phyloP scores from a whole-genome alignment of 2,329 filamentous ascomycete genomes.

The Colletotrichum camelliae region DNA sequence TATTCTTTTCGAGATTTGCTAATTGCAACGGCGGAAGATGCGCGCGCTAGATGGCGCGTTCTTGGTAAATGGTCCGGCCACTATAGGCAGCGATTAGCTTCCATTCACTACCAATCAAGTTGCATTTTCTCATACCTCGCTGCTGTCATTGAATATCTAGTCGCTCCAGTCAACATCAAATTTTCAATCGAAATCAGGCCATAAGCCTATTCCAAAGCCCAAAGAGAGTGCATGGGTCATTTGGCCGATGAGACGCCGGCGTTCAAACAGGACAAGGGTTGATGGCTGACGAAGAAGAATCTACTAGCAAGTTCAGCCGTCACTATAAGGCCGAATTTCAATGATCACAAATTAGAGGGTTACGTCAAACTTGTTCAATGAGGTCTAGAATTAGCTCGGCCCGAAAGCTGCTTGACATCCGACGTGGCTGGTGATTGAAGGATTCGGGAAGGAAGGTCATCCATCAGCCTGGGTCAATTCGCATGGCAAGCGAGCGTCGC shows the following conservation, averaged over 20 bases:
- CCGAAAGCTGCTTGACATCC: neutral
- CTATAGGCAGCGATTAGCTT: neutral
- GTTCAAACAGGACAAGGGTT: neutral
- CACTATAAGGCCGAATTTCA: neutral
- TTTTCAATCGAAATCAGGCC: neutral
- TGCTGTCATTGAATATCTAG: neutral
- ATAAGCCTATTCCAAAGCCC: neutral
- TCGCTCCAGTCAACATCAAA: neutral
- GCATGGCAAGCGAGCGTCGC: neutral
- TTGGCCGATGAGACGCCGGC: neutral
- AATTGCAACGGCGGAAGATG: neutral
- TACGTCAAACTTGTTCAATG: fast-evolving
- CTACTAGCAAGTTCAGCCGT: no score
- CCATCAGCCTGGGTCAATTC: neutral
- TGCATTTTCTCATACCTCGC: neutral
- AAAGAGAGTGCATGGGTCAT: neutral
- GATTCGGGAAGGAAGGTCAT: neutral
- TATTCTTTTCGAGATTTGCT: neutral
- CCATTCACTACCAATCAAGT: neutral
- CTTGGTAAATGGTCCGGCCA: neutral
- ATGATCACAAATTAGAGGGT: neutral
- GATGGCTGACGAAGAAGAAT: neutral
- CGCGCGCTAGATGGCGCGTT: neutral
- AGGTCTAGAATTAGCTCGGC: neutral
- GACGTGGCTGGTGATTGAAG: neutral